These are phyloP conservation scores for Trichothecium sympodiale DNA, from an alignment of 2,329 filamentous ascomycete species.

Conservation along the genomic window DNA sequence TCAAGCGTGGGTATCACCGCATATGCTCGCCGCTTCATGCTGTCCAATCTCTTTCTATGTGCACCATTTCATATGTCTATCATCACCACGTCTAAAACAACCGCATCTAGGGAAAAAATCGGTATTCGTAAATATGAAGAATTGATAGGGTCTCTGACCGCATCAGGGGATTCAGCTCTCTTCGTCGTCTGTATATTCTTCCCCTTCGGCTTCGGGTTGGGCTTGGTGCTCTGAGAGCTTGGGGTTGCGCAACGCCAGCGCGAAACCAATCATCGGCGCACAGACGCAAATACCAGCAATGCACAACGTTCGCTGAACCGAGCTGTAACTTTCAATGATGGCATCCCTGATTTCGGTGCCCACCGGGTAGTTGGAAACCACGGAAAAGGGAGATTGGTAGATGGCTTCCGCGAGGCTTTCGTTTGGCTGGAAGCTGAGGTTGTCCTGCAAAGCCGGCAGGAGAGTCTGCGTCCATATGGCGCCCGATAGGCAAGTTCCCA, in stretches of 20 bases:
- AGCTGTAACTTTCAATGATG: conserved; percentile 32
- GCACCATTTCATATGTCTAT: too few species aligned
- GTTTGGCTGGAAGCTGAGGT: conserved; percentile 22
- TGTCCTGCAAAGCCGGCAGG: conserved; percentile 17
- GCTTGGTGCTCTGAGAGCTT: conserved; percentile 29
- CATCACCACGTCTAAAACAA: too few species aligned
- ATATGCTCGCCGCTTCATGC: too few species aligned
- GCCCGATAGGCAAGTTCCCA: conserved; percentile 28
- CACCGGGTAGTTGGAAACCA: conserved; percentile 22
- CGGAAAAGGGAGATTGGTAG: conserved; percentile 25
- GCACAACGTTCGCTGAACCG: conserved; percentile 31
- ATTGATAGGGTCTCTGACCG: too few species aligned
- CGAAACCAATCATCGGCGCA: conserved; percentile 34
- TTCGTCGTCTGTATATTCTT: conserved; percentile 1
- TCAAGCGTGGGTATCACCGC: too few species aligned
- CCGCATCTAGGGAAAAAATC: too few species aligned
- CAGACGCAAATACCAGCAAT: conserved; percentile 34
- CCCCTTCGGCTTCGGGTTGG: conserved; percentile 14
- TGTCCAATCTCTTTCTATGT: too few species aligned
- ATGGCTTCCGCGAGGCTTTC: conserved; percentile 21
- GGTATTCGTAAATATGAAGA: too few species aligned
- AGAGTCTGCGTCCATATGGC: conserved; percentile 31
- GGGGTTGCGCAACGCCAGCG: conserved; percentile 30
- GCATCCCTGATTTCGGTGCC: conserved; percentile 31
- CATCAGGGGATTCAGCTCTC: too few species aligned